Percentiles rank a stretch among this genome's conserved stretches.
Conservation (phyloP, 495 filamentous ascomycete species). For the Durotheca rogersii region DNA sequence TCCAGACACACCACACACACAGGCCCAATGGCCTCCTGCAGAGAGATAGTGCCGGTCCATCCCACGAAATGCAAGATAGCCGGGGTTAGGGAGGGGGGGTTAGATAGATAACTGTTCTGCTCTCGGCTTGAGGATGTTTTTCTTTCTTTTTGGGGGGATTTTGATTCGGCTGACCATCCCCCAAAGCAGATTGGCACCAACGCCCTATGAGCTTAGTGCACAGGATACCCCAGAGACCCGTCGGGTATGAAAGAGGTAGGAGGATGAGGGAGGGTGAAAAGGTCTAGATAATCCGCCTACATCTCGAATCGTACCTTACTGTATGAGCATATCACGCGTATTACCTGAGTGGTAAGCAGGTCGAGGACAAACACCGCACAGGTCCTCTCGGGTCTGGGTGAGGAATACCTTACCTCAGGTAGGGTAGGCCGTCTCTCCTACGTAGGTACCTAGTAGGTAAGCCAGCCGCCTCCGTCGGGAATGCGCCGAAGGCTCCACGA, state of each 20-base stretch:
- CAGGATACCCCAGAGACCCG: slow-evolving; percentile 11
- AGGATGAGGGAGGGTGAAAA: neutral
- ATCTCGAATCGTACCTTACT: slow-evolving; percentile 12
- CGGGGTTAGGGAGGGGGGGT: too few species aligned
- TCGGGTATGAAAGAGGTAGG: slow-evolving; percentile 10
- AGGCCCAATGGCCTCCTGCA: slow-evolving; percentile 17
- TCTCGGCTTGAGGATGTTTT: slow-evolving; percentile 25
- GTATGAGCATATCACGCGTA: slow-evolving; percentile 12
- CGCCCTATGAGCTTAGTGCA: slow-evolving; percentile 17
- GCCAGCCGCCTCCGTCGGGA: slow-evolving; percentile 19
- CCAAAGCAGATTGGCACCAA: slow-evolving; percentile 13
- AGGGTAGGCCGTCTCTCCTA: too few species aligned
- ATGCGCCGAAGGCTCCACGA: slow-evolving; percentile 20
- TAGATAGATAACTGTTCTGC: slow-evolving; percentile 8
- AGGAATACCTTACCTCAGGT: too few species aligned
- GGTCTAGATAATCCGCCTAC: slow-evolving; percentile 1
- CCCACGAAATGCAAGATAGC: slow-evolving; percentile 24
- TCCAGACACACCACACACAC: slow-evolving; percentile 5
- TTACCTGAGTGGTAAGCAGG: slow-evolving; percentile 6
- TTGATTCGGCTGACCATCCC: slow-evolving; percentile 10
- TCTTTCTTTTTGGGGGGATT: too few species aligned
- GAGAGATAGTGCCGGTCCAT: slow-evolving; percentile 28
- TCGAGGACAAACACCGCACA: too few species aligned
- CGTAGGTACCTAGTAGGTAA: neutral
- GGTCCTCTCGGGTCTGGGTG: too few species aligned